Percentiles rank a stretch among this genome's conserved stretches.
Conservation (phyloP, 23 red algal species). For the Cyanidioschyzon merolae region DNA sequence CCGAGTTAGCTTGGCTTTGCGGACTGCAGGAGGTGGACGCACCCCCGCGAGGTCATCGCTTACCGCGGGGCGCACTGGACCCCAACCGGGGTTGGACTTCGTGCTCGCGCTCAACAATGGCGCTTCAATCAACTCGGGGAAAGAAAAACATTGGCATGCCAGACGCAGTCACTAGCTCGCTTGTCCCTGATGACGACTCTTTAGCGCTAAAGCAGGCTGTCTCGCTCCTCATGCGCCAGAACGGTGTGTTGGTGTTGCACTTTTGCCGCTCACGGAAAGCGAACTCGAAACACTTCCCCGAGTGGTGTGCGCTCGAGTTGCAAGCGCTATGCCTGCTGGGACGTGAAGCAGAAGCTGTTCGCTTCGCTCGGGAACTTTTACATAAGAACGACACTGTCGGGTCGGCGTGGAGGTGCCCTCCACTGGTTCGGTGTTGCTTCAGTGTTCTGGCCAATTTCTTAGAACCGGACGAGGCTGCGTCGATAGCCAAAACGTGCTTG, state of each 20-base stretch:
- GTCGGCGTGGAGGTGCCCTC: not conserved
- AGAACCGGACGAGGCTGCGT: not conserved
- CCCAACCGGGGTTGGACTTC: too few relatives aligned
- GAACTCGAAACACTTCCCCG: not conserved
- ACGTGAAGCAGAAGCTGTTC: not conserved
- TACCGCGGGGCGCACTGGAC: too few relatives aligned
- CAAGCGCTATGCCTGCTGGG: slow-evolving; percentile 1
- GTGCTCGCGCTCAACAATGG: too few relatives aligned
- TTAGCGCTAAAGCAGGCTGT: not conserved
- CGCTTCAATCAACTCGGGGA: too few relatives aligned
- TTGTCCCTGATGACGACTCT: not conserved
- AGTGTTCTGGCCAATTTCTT: not conserved
- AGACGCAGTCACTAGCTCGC: too few relatives aligned
- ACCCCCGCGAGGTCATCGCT: too few relatives aligned
- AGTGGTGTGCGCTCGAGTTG: not conserved
- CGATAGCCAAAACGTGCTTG: not conserved
- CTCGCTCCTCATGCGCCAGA: not conserved
- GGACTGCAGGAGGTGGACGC: too few relatives aligned
- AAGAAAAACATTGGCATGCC: too few relatives aligned
- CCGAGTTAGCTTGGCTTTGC: too few relatives aligned
- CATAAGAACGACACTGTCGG: not conserved
- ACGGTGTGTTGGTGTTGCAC: not conserved
- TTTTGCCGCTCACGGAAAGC: not conserved
- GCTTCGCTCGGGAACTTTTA: not conserved
- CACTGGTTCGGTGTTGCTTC: not conserved